Conservation (phyloP, 1,284 basidiomycete genomes). For the Pyrrhoderma lamaoense region DNA sequence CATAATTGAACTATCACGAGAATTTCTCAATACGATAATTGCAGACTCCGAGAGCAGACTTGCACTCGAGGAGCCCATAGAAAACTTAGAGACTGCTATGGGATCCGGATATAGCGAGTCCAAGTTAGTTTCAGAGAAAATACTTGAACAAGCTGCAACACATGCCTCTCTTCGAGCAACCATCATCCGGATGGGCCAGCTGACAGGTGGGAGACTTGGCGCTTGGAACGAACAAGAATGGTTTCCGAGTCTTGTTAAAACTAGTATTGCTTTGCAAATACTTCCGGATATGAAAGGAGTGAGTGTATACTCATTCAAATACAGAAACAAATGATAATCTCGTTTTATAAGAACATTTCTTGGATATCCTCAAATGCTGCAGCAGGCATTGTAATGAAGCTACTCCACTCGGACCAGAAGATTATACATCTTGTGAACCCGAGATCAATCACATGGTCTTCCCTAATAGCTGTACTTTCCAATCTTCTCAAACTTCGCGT, state of each 20-base stretch:
- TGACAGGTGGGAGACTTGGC: conserved; percentile 3
- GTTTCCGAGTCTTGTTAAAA: conserved; percentile 18
- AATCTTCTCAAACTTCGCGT: not conserved
- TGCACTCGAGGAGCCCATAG: conserved; percentile 3
- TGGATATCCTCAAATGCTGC: conserved; percentile 25
- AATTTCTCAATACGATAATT: no score
- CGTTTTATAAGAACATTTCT: not conserved
- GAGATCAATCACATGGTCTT: conserved; percentile 5
- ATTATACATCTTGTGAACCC: conserved; percentile 28
- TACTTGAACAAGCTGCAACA: conserved; percentile 20
- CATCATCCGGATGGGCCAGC: conserved; percentile 17
- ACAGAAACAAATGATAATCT: no score
- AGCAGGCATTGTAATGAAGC: conserved; percentile 22
- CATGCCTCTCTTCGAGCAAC: conserved; percentile 20
- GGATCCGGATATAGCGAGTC: conserved; percentile 48
- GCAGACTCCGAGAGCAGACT: not conserved
- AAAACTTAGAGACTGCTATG: conserved; percentile 5
- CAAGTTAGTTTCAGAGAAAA: conserved; percentile 44
- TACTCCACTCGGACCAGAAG: conserved; percentile 19
- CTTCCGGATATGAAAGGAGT: conserved; percentile 22
- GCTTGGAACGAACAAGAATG: conserved; percentile 15
- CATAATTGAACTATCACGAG: not conserved
- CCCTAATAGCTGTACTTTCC: conserved; percentile 2
- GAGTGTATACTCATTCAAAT: no score
- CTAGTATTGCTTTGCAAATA: conserved; percentile 7